Evolutionary conservation across 257 asterid genomes (phyloP).

Genomic region (Fraxinus cuspidata): DNA sequence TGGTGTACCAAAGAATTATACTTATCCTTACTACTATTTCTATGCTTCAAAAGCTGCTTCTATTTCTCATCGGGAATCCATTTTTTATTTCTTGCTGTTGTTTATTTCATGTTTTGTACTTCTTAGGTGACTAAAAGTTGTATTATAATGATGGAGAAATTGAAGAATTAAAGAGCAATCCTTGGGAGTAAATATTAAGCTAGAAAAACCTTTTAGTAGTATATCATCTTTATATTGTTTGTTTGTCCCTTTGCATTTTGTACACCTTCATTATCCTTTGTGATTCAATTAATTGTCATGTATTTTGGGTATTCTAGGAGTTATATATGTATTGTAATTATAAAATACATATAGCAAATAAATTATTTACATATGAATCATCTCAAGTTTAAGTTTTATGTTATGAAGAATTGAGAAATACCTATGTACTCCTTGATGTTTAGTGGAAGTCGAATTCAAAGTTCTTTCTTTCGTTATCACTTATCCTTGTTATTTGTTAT

Average conservation of each 20-base stretch:
- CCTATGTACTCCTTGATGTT: too few relatives aligned
- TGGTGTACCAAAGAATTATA: constrained; percentile 40
- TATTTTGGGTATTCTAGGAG: too few relatives aligned
- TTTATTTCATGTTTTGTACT: constrained; percentile 25
- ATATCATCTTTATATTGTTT: neutral
- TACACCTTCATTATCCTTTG: neutral
- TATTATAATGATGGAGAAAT: neutral
- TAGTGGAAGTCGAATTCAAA: too few relatives aligned
- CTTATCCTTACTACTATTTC: constrained; percentile 74
- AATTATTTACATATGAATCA: too few relatives aligned
- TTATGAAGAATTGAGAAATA: too few relatives aligned
- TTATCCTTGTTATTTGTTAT: too few relatives aligned
- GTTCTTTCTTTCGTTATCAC: too few relatives aligned
- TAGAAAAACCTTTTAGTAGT: neutral
- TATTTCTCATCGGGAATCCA: constrained; percentile 1
- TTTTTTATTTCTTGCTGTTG: constrained; percentile 27
- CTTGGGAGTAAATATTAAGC: neutral
- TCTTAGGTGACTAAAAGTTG: neutral
- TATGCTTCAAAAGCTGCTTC: constrained; percentile 53
- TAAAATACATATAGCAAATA: too few relatives aligned
- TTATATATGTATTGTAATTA: too few relatives aligned
- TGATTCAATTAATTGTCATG: too few relatives aligned
- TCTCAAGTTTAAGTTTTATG: too few relatives aligned
- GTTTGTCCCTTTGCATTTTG: neutral
- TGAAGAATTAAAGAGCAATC: neutral